Evolutionary conservation across 139 green algal genomes (phyloP), one percentile per base, ranked within the genome.

Genomic region (Limnomonas spitsbergensis): DNA sequence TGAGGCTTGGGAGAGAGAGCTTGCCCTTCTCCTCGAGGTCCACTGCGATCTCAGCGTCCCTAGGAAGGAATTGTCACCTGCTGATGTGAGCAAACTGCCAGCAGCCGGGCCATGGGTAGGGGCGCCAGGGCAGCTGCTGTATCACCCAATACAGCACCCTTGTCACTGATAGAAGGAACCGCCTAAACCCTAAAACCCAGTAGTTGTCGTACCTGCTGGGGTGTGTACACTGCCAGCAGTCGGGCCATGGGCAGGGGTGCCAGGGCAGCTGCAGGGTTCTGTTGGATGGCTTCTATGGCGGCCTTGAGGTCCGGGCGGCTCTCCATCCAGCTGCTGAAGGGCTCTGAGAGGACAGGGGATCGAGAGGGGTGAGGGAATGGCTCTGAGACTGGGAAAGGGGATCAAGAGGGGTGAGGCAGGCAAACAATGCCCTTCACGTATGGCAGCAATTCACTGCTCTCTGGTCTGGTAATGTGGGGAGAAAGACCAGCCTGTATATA

Each of bases 261-360:
- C 73, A 97, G 88, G 1, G 93, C 90, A 1, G 80, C 86, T 4
- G 87, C 90, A 2, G 92, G 92, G 84, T 95, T 96, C 29, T 84
- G 76, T 76, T 92, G 85, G 67, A 97, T 93, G 53, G 81, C 78
- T 20, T 87, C 72, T 1, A 91, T 80, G 1, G 92, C 88, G 73
- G 80, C 27, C 71, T 75, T 76, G 39, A 87, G 35, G 77, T 81
- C 68, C 3, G 40, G 42, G 34, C 92, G 85, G n/a, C 77, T 75
- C n/a, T 35, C 53, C 38, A 93, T 77, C 92, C 92, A 97, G 4
- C 1, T 4, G 53, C 7, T 3, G 78, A 34, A 40, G 37, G 77
- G n/a, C 2, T 26, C 72, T 37, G 29, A 35, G 34, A 27, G 72
- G 14, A 20, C 47, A 20, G 47, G 20, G 47, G 47, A 14, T 61